Evolutionary conservation across 768 basidiomycete genomes (phyloP), one percentile per base, ranked within the genome.

Genomic region (Russula emetica): DNA sequence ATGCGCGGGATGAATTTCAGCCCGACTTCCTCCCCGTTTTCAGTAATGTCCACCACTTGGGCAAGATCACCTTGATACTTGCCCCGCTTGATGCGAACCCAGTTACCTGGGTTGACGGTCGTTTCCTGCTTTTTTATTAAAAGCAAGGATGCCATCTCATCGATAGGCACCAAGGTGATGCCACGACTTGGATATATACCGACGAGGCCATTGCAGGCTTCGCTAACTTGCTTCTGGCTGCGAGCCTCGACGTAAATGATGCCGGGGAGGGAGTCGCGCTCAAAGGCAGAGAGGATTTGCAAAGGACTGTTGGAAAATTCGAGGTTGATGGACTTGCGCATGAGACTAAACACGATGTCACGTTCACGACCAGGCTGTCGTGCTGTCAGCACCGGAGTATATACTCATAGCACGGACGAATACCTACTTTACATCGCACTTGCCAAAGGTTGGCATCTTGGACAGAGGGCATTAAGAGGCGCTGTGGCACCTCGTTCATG

Each of bases 241-340:
- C 89, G 85, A 10, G 96, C 94, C 77, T 99, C 97, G 53, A 99
- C 87, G 72, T 98, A 99, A 66, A 99, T 88, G 86, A 94, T 94
- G 1, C 96, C 96, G 0, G 90, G 86, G 2, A 99, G 79, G 2
- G 95, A 95, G 73, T 98, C 95, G 52, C 96, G 88, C 74, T 96
- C 91, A 76, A 99, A 99, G 7, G 93, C 94, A 9, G 97, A 93
- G 51, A 90, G 78, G 69, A 99, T 94, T n/a, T 82, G 82, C 45
- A 98, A 83, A 0, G 94, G 92, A 36, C 80, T 81, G 52, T 83
- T 85, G 3, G 83, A 83, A 73, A 86, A 89, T 73, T 96, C 90
- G 26, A 88, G 79, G 70, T 91, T 89, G 54, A 96, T 83, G 30
- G 92, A 85, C 76, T 97, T 98, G 62, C 94, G 87, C 84, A 97